Evolutionary conservation across 1,284 basidiomycete genomes (phyloP), one percentile per base, ranked within the genome.

Genomic region (Peniophora sp.): DNA sequence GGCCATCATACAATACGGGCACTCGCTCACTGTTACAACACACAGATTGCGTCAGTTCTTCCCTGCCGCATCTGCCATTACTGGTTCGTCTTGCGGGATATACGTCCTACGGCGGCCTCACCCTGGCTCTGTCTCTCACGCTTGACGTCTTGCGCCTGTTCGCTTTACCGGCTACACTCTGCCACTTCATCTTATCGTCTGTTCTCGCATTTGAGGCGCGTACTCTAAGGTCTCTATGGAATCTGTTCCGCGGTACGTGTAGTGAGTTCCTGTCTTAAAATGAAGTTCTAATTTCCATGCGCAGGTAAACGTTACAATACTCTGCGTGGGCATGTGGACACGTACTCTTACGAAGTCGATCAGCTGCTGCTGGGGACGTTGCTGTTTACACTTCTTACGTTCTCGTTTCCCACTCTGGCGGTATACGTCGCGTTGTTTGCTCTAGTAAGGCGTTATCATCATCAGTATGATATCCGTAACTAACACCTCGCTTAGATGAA

Each of bases 311-410:
- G 92, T 49, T 87, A 81, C 64, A 97, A 97, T 62, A 77, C 86
- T 23, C 71, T 97, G 24, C 78, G 92, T 45, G 75, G 85, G 47
- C 82, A 95, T 25, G 83, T 85, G 5, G 95, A 99, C 64, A 81
- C 87, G 9, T 93, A 89, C 77, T 81, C 86, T 56, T 97, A 97
- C 63, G 91, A 96, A 55, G 75, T 96, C 23, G 96, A 99, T 64
- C 94, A 97, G 64, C 77, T 98, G 11, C 75, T 98, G 25, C 84
- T 99, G 25, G 96, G 96, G 14, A 96, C 96, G 0, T 86, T 99
- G 43, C 74, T 99, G 22, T 98, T 99, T 70, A 97, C 94, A 0
- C 76, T 97, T 16, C 77, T 92, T 3, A 83, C 87, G 0, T 97
- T 99, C 65, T 74, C 98, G 3, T 86, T 92, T 52, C 96, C 97